Base-by-base conservation (phyloP, 495 filamentous ascomycete species). In the Parathielavia hyrcaniae region DNA sequence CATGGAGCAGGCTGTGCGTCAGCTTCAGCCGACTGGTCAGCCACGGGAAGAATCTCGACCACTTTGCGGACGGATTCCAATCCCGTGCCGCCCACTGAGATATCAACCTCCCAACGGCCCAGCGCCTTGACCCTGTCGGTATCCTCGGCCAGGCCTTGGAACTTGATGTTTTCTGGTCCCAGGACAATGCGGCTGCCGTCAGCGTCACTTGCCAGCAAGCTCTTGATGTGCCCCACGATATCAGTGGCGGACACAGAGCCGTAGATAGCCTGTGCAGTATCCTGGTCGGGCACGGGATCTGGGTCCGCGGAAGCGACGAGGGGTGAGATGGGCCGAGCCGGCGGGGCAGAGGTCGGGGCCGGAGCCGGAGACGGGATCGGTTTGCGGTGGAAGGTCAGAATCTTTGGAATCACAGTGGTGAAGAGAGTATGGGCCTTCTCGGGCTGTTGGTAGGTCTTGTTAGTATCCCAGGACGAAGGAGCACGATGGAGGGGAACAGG, bases 301-400 rank as follows among this genome's bases (percentile, higher is more conserved):
- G 36, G 30, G 19, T 45, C 34, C 19, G 36, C 47, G 46, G 49
- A 32, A 16, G 61, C 59, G 38, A 68, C 57, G 12, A 68, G 48
- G 16, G 67, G 66, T 4, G 67, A 66, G 35, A 65, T 47, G 17
- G n/a, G 36, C 4, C 45, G 17, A 7, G 43, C n/a, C 3, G 55
- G 13, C 5, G 59, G 40, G 1, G 56, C 19, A 23, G 63, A 35
- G 12, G 59, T 14, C 5, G 59, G 40, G 1, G 56, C 19, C 19
- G 63, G 40, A 13, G 59, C 17, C 40, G 77, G 67, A 59, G 49
- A 47, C 4, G 61, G 63, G 45, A 69, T 67, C 16, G 65, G 64
- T 46, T 83, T 81, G 68, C 89, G 87, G 77, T 95, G 95, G 79
- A 96, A 97, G 64, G 87, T 82, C 63, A 96, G 82, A 12, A 95